phyloP scores from a whole-genome alignment of 257 asterid species.

The Petrea volubilis region DNA sequence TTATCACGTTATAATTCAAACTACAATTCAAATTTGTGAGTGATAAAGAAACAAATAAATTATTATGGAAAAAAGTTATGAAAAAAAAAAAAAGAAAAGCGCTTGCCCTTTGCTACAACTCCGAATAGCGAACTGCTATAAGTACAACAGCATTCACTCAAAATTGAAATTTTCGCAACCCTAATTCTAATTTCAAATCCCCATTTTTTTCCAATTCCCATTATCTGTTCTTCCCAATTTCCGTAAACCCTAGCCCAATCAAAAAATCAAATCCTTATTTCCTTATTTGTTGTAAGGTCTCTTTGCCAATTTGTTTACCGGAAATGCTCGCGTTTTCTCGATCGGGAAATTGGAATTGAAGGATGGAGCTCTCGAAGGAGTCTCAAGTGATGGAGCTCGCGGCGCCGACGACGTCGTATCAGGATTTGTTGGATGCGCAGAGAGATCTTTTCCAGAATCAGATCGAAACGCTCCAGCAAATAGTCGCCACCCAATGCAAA shows the following conservation, averaged over 20 bases:
- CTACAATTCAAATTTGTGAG: too few relatives aligned
- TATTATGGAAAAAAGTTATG: not conserved
- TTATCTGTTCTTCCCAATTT: not conserved
- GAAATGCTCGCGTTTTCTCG: constrained; percentile 27
- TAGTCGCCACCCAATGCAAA: constrained; percentile 77
- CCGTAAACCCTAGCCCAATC: not conserved
- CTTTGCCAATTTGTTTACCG: not conserved
- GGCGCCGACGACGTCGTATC: constrained; percentile 52
- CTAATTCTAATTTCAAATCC: constrained; percentile 18
- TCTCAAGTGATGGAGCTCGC: constrained; percentile 49
- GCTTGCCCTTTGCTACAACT: constrained; percentile 18
- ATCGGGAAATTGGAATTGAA: constrained; percentile 18
- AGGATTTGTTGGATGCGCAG: constrained; percentile 62
- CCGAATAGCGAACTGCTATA: not conserved
- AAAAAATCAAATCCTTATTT: not conserved
- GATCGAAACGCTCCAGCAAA: constrained; percentile 71
- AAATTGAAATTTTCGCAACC: constrained; percentile 24
- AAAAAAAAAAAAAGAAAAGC: not conserved
- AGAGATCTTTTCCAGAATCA: constrained; percentile 58
- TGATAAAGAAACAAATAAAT: too few relatives aligned
- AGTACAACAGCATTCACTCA: not conserved
- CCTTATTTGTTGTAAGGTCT: not conserved
- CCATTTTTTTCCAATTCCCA: not conserved
- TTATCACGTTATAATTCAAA: too few relatives aligned
- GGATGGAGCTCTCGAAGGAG: constrained; percentile 48